Conservation (phyloP, 192 early-diverging fungal species). For the Dissophora globulifera region DNA sequence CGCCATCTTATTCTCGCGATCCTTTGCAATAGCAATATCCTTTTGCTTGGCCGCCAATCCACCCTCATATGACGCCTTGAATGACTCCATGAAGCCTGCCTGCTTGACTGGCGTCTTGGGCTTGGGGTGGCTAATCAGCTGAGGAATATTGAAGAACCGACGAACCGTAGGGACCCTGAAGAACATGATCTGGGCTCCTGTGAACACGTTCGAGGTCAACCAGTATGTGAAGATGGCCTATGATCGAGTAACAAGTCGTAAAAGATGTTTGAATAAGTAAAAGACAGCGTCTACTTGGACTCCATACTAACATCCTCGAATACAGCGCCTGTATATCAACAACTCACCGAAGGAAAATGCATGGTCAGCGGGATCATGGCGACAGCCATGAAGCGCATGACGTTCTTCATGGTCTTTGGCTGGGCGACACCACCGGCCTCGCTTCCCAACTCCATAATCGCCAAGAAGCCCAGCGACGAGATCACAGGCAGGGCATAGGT, state of each 20-base stretch:
- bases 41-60: conserved; percentile 48
- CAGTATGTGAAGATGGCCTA: conserved; percentile 89
- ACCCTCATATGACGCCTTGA: conserved; percentile 55
- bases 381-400: conserved; percentile 56
- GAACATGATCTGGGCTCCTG: conserved; percentile 73
- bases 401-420: conserved; percentile 43
- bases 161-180: conserved; percentile 72
- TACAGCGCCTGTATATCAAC: too few relatives aligned
- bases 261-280: too few relatives aligned
- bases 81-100: conserved; percentile 60
- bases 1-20: conserved; percentile 40
- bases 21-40: conserved; percentile 26
- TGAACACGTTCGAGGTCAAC: conserved; percentile 80
- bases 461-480: conserved; percentile 75
- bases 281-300: too few relatives aligned
- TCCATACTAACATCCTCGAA: too few relatives aligned
- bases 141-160: conserved; percentile 67
- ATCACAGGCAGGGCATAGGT: conserved; percentile 83
- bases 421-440: conserved; percentile 39
- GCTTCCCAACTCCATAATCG: conserved; percentile 72
- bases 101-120: conserved; percentile 52
- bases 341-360: conserved; percentile 51
- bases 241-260: conserved; percentile 5
- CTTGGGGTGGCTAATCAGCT: conserved; percentile 52
- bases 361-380: conserved; percentile 52